A percentile compares a stretch with the other conserved stretches of the same genome.
These are phyloP conservation scores for Alternaria alternata DNA, from an alignment of 2,329 filamentous ascomycete genomes.

Conservation along the genomic window DNA sequence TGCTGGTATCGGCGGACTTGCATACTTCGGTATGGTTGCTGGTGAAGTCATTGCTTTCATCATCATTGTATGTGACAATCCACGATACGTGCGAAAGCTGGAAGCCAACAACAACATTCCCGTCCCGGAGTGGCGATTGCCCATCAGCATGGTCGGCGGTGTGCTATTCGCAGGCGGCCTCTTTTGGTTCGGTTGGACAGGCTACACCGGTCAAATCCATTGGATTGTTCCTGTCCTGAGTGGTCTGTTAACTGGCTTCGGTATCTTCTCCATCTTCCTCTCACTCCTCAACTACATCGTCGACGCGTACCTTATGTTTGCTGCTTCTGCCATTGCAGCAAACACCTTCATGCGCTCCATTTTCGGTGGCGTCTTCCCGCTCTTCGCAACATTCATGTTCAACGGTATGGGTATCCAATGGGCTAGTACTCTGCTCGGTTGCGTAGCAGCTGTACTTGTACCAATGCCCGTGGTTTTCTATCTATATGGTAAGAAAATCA, in stretches of 20 bases:
- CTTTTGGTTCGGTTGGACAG: conserved; percentile 53
- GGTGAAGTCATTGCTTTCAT: conserved; percentile 75
- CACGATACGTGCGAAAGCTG: conserved; percentile 65
- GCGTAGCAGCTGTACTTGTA: conserved; percentile 52
- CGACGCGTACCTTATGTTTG: conserved; percentile 65
- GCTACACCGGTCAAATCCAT: conserved; percentile 54
- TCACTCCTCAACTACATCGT: conserved; percentile 67
- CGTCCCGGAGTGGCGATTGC: conserved; percentile 66
- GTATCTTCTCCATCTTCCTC: conserved; percentile 66
- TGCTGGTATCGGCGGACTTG: conserved; percentile 74
- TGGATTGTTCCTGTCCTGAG: conserved; percentile 53
- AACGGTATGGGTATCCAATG: conserved; percentile 61
- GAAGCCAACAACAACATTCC: conserved; percentile 59
- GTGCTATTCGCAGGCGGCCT: conserved; percentile 52
- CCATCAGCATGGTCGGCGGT: conserved; percentile 62
- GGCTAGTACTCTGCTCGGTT: conserved; percentile 56
- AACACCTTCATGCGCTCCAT: conserved; percentile 64
- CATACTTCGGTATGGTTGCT: conserved; percentile 84
- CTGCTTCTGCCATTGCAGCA: conserved; percentile 63
- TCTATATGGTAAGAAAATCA: conserved; percentile 54
- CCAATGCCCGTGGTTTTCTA: conserved; percentile 58
- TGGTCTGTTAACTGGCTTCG: conserved; percentile 65
- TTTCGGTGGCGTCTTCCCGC: conserved; percentile 61
- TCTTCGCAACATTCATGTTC: conserved; percentile 66
- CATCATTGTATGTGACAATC: conserved; percentile 69